phyloP scores from a whole-genome alignment of 805 yeast genomes.

The Candida coleopterorum region DNA sequence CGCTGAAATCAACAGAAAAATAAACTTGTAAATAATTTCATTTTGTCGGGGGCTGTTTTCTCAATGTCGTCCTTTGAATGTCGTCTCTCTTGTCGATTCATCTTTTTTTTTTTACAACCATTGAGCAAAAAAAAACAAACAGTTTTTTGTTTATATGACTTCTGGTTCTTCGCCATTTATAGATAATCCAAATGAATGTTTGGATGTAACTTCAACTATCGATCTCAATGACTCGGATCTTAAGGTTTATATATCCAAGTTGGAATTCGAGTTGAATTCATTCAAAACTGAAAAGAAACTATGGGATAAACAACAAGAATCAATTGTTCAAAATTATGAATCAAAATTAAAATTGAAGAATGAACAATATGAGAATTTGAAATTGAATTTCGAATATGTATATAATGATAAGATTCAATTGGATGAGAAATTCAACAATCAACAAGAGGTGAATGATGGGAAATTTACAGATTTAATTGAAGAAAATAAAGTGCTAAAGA shows the following conservation, averaged over 20 bases:
- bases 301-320: constrained; percentile 22
- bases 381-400: constrained; percentile 32
- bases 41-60: too few species aligned
- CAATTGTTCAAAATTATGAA: constrained; percentile 22
- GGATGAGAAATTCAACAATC: constrained; percentile 28
- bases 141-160: constrained; percentile 6
- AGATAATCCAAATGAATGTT: constrained; percentile 16
- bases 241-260: constrained; percentile 14
- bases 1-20: constrained; percentile 6
- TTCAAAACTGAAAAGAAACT: constrained; percentile 31
- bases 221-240: constrained; percentile 13
- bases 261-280: constrained; percentile 30
- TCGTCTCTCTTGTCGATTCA: too few species aligned
- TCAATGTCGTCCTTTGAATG: too few species aligned
- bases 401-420: constrained; percentile 30
- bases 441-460: constrained; percentile 20
- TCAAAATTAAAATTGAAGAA: constrained; percentile 25
- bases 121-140: too few species aligned
- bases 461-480: constrained; percentile 15
- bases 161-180: constrained; percentile 23
- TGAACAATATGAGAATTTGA: constrained; percentile 27
- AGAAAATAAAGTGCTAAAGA: constrained; percentile 15
- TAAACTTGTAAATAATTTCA: too few species aligned
- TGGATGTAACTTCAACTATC: constrained; percentile 13
- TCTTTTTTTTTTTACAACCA: too few species aligned